These are phyloP conservation scores for Dioscorea cayenensis DNA, from an alignment of 116 monocot species.

Conservation along the genomic window DNA sequence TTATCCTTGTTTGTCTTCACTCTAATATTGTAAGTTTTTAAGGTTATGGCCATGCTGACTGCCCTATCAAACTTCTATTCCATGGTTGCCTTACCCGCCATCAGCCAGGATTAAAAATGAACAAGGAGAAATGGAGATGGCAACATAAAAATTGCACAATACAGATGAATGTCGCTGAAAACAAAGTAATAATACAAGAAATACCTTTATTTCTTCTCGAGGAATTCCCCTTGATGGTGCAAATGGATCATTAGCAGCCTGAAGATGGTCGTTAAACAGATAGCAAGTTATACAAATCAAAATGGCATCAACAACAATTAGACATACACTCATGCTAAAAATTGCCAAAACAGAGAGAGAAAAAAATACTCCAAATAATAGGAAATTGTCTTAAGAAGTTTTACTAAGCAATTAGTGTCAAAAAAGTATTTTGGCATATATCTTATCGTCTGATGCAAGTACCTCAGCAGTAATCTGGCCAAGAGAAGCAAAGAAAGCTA, in stretches of 20 bases:
- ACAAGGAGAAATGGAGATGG: too few relatives aligned
- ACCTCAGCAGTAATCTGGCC: neutral
- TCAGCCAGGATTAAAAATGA: too few relatives aligned
- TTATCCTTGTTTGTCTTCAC: too few relatives aligned
- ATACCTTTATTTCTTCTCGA: slow-evolving; percentile 75
- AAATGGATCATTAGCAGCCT: slow-evolving; percentile 93
- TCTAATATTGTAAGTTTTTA: too few relatives aligned
- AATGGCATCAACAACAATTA: neutral
- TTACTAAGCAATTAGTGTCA: neutral
- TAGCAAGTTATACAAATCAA: neutral
- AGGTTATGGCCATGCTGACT: too few relatives aligned
- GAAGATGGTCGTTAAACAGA: slow-evolving; percentile 1
- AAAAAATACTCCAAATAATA: neutral
- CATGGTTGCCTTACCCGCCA: too few relatives aligned
- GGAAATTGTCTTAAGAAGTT: neutral
- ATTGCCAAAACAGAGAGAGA: too few relatives aligned
- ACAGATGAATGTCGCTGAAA: neutral
- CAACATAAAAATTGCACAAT: too few relatives aligned
- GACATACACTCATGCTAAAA: too few relatives aligned
- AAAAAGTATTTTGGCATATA: neutral
- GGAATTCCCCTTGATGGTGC: slow-evolving; percentile 93
- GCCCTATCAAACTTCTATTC: too few relatives aligned
- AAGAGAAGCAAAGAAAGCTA: neutral
- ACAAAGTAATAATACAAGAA: neutral
- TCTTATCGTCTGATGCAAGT: neutral